Evolutionary conservation across 805 yeast genomes (phyloP), one percentile per base, ranked within the genome.

Genomic region (Ogataea philodendri): DNA sequence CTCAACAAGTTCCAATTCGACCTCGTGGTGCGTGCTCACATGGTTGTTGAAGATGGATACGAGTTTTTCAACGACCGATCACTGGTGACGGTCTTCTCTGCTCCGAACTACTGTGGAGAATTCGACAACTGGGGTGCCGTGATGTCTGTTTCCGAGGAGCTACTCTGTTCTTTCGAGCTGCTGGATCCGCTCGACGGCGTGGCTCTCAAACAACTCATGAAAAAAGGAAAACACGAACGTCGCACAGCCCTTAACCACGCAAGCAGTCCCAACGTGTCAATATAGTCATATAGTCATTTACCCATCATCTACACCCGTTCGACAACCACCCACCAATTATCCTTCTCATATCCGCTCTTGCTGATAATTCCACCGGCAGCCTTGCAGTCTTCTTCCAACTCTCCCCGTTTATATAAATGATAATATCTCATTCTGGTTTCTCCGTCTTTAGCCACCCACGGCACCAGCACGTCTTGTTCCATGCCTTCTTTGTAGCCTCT

Each of bases 81-180:
- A 7, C 64, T 81, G 45, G 87, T 81, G 15, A 81, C 88, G 0
- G 86, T 81, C 15, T 81, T 81, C 53, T 71, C 79, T 34, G 88
- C 88, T 3, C 88, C 87, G 8, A 81, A 81, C 57, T 81, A 81
- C 56, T 81, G 87, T 52, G 87, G 88, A n/a, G 88, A 81, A 59
- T 81, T 81, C 53, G 86, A 88, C 58, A 87, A 87, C 53, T 87
- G 96, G 96, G 96, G 96, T 15, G 98, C 98, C 2, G 97, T 90
- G 5, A 90, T 90, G 97, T 81, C 94, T 50, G 97, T 90, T 10
- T 77, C 86, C 45, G 96, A 90, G 45, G 97, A 90, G 51, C 69
- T 90, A 46, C 67, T 93, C 39, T 90, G 98, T 62, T 82, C 93
- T 44, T 90, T 90, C 62, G 98, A 90, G 60, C 72, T 90, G 36